A percentile compares a stretch with the other conserved stretches of the same genome.
Evolutionary conservation across 768 basidiomycete genomes (phyloP).

Genomic region (Hygrophorus pudorinus): DNA sequence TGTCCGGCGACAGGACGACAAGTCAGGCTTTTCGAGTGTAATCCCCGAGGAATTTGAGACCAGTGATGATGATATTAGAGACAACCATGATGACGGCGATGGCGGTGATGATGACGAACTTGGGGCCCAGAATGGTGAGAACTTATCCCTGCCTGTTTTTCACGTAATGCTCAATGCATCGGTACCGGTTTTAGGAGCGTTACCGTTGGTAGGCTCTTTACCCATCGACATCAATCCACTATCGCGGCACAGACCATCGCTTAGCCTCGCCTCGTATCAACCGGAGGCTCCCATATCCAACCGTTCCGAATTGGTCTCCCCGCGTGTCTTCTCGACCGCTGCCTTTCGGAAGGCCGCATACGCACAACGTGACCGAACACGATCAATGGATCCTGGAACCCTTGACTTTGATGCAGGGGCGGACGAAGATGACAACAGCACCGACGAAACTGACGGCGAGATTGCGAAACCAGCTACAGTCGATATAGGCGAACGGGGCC

Average conservation of each 20-base stretch:
- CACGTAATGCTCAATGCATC: not conserved
- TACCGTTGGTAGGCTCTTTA: slow-evolving; percentile 34
- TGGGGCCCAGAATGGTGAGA: not conserved
- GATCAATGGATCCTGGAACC: slow-evolving; percentile 59
- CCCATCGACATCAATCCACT: slow-evolving; percentile 48
- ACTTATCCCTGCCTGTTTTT: not conserved
- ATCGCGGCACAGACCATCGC: slow-evolving; percentile 23
- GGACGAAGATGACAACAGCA: slow-evolving; percentile 36
- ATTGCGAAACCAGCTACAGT: slow-evolving; percentile 11
- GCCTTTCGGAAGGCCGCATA: slow-evolving; percentile 53
- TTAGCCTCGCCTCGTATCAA: slow-evolving; percentile 51
- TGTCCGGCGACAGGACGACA: slow-evolving; percentile 27
- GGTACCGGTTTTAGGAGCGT: not conserved
- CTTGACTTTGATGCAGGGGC: slow-evolving; percentile 39
- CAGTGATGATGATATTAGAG: slow-evolving; percentile 12
- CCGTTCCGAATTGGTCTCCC: slow-evolving; percentile 21
- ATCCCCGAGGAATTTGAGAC: slow-evolving; percentile 24
- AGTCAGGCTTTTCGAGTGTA: slow-evolving; percentile 10
- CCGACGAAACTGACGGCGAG: slow-evolving; percentile 16
- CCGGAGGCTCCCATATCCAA: slow-evolving; percentile 37
- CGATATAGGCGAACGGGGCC: slow-evolving; percentile 35
- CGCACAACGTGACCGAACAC: slow-evolving; percentile 56
- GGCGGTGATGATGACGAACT: slow-evolving; percentile 1
- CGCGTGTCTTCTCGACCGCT: slow-evolving; percentile 31
- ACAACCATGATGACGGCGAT: not conserved